These are phyloP conservation scores for Ustilago tritici DNA, from an alignment of 1,284 basidiomycete genomes.

Conservation along the genomic window DNA sequence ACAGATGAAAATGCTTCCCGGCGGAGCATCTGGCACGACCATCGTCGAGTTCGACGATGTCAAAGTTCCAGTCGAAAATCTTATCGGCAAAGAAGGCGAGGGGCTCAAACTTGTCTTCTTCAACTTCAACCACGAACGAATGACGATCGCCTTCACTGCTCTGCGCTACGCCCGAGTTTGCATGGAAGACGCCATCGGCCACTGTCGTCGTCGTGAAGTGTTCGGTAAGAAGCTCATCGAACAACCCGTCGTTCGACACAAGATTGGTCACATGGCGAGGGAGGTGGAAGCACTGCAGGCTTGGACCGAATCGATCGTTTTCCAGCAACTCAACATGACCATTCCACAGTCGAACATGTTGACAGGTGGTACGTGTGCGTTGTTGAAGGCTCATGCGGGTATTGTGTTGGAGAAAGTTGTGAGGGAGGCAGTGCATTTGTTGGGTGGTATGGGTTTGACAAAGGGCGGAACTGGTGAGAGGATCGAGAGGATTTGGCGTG, in stretches of 20 bases:
- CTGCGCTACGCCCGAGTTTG: slow-evolving; percentile 54
- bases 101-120: slow-evolving; percentile 54
- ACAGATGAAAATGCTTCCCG: slow-evolving; percentile 67
- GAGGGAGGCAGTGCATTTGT: slow-evolving; percentile 51
- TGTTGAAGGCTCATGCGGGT: slow-evolving; percentile 63
- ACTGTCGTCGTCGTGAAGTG: slow-evolving; percentile 52
- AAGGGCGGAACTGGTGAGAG: slow-evolving; percentile 60
- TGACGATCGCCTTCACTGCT: slow-evolving; percentile 57
- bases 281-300: slow-evolving; percentile 62
- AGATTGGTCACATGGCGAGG: slow-evolving; percentile 63
- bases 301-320: slow-evolving; percentile 55
- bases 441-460: slow-evolving; percentile 62
- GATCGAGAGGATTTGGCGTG: slow-evolving; percentile 60
- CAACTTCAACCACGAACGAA: slow-evolving; percentile 58
- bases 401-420: slow-evolving; percentile 58
- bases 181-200: slow-evolving; percentile 57
- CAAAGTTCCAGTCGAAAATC: slow-evolving; percentile 68
- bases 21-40: slow-evolving; percentile 67
- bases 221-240: slow-evolving; percentile 62
- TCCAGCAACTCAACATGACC: slow-evolving; percentile 51
- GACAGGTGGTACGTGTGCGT: slow-evolving; percentile 56
- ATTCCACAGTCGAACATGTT: slow-evolving; percentile 49
- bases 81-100: slow-evolving; percentile 66
- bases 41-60: slow-evolving; percentile 69
- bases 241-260: slow-evolving; percentile 63